phyloP scores from a whole-genome alignment of 164 flowering plant genomes.

The Annona squamosa region DNA sequence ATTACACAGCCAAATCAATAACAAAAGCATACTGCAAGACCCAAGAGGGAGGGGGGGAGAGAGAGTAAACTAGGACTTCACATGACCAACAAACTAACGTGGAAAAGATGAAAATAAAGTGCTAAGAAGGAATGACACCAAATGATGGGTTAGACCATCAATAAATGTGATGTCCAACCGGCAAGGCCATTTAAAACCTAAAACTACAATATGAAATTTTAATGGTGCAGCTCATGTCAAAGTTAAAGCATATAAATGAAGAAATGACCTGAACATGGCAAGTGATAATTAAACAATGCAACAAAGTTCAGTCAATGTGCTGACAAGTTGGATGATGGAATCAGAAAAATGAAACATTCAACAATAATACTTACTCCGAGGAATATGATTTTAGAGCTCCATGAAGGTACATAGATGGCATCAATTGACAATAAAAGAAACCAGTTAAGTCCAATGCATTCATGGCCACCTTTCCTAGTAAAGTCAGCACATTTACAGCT shows the following conservation, averaged over 20 bases:
- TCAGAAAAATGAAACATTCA: background rate
- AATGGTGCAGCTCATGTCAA: background rate
- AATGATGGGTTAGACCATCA: background rate
- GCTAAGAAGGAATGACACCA: background rate
- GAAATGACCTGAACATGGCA: background rate
- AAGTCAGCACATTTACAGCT: slow-evolving; percentile 54
- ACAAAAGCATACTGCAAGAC: background rate
- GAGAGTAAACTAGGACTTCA: background rate
- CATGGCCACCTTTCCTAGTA: slow-evolving; percentile 57
- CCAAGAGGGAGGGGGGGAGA: too few species aligned
- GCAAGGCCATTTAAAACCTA: background rate
- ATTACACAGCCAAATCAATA: too few species aligned
- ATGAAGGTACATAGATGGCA: slow-evolving; percentile 30
- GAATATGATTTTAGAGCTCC: slow-evolving; percentile 22
- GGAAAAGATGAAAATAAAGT: background rate
- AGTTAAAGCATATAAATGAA: background rate
- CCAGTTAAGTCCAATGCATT: slow-evolving; percentile 72
- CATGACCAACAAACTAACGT: background rate
- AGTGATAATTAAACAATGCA: background rate
- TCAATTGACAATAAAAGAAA: slow-evolving; percentile 57
- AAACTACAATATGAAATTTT: too few species aligned
- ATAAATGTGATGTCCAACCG: background rate
- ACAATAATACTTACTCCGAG: slow-evolving; percentile 40
- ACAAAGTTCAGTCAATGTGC: background rate
- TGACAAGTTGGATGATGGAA: background rate